Evolutionary conservation across 345 rosid genomes (phyloP).

Genomic region (Lepidium africanum): DNA sequence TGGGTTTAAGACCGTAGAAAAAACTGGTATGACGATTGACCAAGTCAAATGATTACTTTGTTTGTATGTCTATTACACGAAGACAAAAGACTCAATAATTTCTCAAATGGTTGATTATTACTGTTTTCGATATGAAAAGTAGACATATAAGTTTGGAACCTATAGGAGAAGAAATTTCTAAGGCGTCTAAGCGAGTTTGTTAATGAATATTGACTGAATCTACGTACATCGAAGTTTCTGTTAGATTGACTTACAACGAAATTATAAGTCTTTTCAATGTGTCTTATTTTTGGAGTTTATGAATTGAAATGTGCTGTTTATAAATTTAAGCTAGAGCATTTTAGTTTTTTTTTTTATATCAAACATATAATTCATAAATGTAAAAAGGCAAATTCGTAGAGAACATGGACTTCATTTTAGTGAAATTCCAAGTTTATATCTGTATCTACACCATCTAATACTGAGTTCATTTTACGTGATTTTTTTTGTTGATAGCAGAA

Average conservation of each 20-base stretch:
- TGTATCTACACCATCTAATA: not conserved
- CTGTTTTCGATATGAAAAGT: not conserved
- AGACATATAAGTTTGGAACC: not conserved
- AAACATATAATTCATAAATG: not conserved
- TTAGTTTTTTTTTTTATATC: not conserved
- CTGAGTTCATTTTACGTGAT: not conserved
- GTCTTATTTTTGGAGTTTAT: not conserved
- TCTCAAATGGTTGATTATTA: not conserved
- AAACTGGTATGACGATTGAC: conserved; percentile 8
- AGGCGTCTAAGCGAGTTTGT: not conserved
- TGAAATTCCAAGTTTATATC: not conserved
- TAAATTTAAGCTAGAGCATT: not conserved
- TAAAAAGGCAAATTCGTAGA: not conserved
- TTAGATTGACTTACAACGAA: not conserved
- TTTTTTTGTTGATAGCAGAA: not conserved
- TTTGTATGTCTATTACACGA: not conserved
- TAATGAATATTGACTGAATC: conserved; percentile 4
- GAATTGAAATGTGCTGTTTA: not conserved
- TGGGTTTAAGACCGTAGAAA: conserved; percentile 14
- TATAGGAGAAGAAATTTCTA: not conserved
- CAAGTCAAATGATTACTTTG: not conserved
- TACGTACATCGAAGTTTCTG: not conserved
- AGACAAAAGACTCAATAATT: not conserved
- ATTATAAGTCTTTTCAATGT: not conserved
- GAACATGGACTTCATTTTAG: not conserved